phyloP scores from a whole-genome alignment of 2,329 filamentous ascomycete species.

The Penicillium expansum region DNA sequence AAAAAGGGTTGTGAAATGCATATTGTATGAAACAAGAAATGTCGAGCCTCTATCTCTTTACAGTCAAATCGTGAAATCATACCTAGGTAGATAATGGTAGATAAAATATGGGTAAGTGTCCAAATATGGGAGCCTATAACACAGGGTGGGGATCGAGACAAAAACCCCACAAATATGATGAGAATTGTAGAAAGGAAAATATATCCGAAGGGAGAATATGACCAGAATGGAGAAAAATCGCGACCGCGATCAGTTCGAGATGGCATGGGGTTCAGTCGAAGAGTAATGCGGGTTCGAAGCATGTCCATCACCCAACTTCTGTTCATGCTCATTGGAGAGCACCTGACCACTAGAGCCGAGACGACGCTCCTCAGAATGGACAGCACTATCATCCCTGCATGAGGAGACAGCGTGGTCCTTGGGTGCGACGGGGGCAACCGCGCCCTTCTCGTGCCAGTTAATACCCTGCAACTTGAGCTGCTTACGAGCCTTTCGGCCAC shows the following conservation, averaged over 20 bases:
- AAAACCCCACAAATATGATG: neutral
- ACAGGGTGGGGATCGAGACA: neutral
- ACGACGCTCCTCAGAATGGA: neutral
- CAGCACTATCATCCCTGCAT: neutral
- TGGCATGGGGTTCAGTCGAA: conserved; percentile 5
- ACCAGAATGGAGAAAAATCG: neutral
- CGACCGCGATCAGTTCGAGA: neutral
- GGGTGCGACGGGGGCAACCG: neutral
- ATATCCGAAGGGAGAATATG: neutral
- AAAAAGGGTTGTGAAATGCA: neutral
- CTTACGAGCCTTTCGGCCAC: conserved; percentile 39
- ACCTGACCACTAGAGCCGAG: neutral
- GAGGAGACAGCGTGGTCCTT: conserved; percentile 1
- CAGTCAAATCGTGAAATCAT: conserved; percentile 3
- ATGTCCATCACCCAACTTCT: neutral
- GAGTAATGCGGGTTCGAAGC: neutral
- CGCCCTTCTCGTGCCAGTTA: conserved; percentile 16
- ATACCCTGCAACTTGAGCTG: conserved; percentile 27
- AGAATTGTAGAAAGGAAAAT: neutral
- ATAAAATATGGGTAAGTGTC: neutral
- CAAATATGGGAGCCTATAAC: neutral
- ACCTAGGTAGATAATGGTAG: neutral
- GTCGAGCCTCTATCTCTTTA: neutral
- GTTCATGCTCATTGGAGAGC: neutral
- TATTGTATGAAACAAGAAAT: neutral